These are phyloP conservation scores for Termitomyces bulborhizus DNA, from an alignment of 768 basidiomycete genomes.

Conservation along the genomic window DNA sequence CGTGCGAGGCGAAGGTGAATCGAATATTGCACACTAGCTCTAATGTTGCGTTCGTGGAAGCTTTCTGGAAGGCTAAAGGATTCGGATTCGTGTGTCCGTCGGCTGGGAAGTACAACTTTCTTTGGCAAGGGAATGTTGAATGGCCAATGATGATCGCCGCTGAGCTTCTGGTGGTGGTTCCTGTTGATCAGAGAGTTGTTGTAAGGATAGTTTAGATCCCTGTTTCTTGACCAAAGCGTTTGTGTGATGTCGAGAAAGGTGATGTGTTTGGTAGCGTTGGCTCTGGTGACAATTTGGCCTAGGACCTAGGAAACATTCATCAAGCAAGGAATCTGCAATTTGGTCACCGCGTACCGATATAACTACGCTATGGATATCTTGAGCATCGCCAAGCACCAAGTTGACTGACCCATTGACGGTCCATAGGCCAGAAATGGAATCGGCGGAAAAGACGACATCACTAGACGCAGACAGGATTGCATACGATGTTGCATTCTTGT, in stretches of 20 bases:
- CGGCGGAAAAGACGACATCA: constrained; percentile 30
- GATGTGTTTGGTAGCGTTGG: constrained; percentile 26
- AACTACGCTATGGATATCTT: constrained; percentile 40
- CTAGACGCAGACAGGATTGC: constrained; percentile 40
- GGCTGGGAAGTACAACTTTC: constrained; percentile 19
- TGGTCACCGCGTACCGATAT: constrained; percentile 34
- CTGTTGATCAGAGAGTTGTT: background rate
- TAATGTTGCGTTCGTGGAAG: constrained; percentile 30
- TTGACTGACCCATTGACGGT: constrained; percentile 23
- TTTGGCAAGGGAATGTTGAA: constrained; percentile 35
- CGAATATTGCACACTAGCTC: constrained; percentile 31
- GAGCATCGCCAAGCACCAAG: constrained; percentile 29
- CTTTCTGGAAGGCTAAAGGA: constrained; percentile 30
- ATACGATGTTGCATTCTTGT: constrained; percentile 32
- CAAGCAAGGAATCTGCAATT: background rate
- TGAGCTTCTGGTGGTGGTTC: constrained; percentile 21
- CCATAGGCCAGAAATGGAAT: constrained; percentile 21
- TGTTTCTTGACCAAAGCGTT: constrained; percentile 33
- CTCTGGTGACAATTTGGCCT: constrained; percentile 32
- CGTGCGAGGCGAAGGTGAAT: constrained; percentile 24
- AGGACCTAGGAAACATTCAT: constrained; percentile 19
- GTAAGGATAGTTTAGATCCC: constrained; percentile 20
- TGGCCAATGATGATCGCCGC: constrained; percentile 30
- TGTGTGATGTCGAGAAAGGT: constrained; percentile 27
- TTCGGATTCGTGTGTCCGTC: constrained; percentile 14